Base-by-base conservation (phyloP, 1,284 basidiomycete genomes). In the Porodaedalea pini region DNA sequence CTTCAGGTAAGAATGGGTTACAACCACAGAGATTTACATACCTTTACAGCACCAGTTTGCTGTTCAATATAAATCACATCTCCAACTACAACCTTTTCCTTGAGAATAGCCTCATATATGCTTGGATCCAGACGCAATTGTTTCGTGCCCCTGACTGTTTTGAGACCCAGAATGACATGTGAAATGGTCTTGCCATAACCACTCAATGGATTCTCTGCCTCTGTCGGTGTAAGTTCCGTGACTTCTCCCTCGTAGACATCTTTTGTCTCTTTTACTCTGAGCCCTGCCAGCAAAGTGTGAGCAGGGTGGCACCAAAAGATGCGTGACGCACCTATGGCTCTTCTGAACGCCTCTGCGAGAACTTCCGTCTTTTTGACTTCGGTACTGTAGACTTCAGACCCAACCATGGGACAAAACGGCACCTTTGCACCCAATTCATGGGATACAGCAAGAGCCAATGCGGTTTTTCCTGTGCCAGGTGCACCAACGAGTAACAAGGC, bases 311-410 rank as follows among this genome's bases (percentile, higher is more conserved):
- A n/a, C n/a, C n/a, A n/a, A n/a, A n/a, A n/a, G n/a, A n/a, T n/a
- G n/a, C n/a, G n/a, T n/a, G n/a, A n/a, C 6, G 76, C 89, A 94
- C 95, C 96, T 60, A 99, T 99, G 8, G 97, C 95, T 63, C 96
- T 78, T 58, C 96, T 80, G 74, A 99, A 99, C 52, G 88, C 86
- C 72, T 98, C 95, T 60, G 94, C 93, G n/a, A 99, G 77, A 1
- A 98, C 95, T 71, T 99, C 96, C 0, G 96, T 99, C 81, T 99
- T 99, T 78, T 98, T 99, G 56, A 99, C 94, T 72, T 99, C 96
- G 6, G 92, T 87, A 54, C 90, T 93, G 72, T 97, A 99, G 61
- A 99, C 96, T 72, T 99, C 96, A 4, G 88, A 92, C 1, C 95
- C 97, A 25, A 98, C 96, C 91, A 98, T 97, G 0, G 94, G 94